Conservation (phyloP, 202 grass and related monocot species). For the Schoenoplectus tabernaemontani region DNA sequence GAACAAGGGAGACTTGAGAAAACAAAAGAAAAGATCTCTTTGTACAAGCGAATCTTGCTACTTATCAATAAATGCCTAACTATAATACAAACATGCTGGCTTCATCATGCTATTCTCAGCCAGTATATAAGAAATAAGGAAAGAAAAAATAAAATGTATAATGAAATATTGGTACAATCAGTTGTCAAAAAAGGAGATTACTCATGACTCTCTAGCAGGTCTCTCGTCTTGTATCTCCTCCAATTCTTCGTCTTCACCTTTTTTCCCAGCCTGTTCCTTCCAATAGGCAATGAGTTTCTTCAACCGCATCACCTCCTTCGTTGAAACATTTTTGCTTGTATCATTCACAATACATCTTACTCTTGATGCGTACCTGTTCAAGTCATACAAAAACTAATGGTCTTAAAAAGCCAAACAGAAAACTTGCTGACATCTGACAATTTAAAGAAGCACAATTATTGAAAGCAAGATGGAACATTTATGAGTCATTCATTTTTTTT, state of each 20-base stretch:
- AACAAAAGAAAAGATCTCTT: background rate
- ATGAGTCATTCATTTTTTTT: background rate
- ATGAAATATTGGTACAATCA: conserved; percentile 1
- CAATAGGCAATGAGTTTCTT: conserved; percentile 83
- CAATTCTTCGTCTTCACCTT: conserved; percentile 66
- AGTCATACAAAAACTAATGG: background rate
- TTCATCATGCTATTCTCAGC: conserved; percentile 17
- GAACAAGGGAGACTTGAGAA: background rate
- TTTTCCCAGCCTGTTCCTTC: conserved; percentile 95
- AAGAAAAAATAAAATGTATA: conserved; percentile 6
- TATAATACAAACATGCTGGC: conserved; percentile 16
- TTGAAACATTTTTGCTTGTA: conserved; percentile 74
- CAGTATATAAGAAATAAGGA: background rate
- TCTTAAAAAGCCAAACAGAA: background rate
- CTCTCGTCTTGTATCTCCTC: conserved; percentile 88
- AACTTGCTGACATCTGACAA: background rate
- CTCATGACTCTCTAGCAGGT: conserved; percentile 32
- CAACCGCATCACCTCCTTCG: conserved; percentile 80
- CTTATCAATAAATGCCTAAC: conserved; percentile 17
- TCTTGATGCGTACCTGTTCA: conserved; percentile 86
- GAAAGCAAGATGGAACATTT: background rate
- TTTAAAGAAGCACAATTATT: background rate
- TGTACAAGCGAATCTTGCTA: background rate
- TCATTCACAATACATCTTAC: conserved; percentile 90
- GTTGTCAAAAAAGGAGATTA: background rate